Percentiles rank a stretch among this genome's conserved stretches.
These are phyloP conservation scores for Colletotrichum sansevieriae DNA, from an alignment of 2,329 filamentous ascomycete species.

Conservation along the genomic window DNA sequence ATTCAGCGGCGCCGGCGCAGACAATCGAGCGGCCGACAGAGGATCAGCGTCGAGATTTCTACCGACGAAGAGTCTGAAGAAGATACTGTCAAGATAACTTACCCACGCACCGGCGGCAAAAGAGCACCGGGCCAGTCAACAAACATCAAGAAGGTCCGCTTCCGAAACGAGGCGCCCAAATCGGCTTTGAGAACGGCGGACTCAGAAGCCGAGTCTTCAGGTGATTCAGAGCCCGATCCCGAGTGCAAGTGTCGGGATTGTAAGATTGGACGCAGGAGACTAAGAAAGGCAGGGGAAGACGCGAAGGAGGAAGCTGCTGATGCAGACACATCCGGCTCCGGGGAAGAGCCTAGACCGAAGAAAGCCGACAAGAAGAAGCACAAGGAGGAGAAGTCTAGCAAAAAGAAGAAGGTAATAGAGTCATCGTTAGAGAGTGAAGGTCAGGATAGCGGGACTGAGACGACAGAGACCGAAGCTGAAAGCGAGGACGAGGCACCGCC, in stretches of 20 bases:
- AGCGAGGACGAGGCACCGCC: slow-evolving; percentile 32
- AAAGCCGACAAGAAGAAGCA: slow-evolving; percentile 35
- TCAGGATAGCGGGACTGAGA: slow-evolving; percentile 43
- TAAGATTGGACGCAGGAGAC: slow-evolving; percentile 21
- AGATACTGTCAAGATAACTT: slow-evolving; percentile 63
- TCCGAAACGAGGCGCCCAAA: slow-evolving; percentile 52
- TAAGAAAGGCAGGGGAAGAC: slow-evolving; percentile 29
- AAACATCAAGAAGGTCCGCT: slow-evolving; percentile 59
- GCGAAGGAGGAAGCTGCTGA: slow-evolving; percentile 17
- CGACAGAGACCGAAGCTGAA: slow-evolving; percentile 45
- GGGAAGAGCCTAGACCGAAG: slow-evolving; percentile 25
- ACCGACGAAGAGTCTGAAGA: slow-evolving; percentile 66
- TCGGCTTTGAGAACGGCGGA: slow-evolving; percentile 53
- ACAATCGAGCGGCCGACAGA: slow-evolving; percentile 46
- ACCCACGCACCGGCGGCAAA: slow-evolving; percentile 55
- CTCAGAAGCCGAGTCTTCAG: slow-evolving; percentile 36
- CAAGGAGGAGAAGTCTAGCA: slow-evolving; percentile 11
- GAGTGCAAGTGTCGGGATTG: slow-evolving; percentile 26
- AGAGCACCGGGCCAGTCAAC: slow-evolving; percentile 6
- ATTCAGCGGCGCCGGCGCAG: slow-evolving; percentile 29
- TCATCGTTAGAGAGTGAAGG: slow-evolving; percentile 36
- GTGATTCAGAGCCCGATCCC: slow-evolving; percentile 10
- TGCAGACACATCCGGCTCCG: slow-evolving; percentile 37
- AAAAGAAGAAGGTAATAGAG: slow-evolving; percentile 41
- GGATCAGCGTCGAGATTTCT: slow-evolving; percentile 53